Base-by-base conservation (phyloP, 495 filamentous ascomycete genomes). In the Penicillium goetzii region DNA sequence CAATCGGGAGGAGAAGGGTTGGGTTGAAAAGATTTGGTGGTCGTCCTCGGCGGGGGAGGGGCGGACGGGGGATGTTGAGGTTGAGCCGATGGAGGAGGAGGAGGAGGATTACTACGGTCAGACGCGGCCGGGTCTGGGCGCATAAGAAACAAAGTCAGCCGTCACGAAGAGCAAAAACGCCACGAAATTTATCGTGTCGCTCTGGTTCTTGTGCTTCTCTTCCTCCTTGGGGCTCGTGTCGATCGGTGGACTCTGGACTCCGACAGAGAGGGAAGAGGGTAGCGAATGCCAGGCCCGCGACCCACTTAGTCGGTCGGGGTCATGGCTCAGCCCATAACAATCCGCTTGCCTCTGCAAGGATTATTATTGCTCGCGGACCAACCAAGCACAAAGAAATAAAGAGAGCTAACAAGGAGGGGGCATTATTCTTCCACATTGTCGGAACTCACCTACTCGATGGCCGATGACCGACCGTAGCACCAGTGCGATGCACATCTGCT, bases 401-500 rank as follows among this genome's bases (percentile, higher is more conserved):
- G 17, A 30, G n/a, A 34, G 30, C 32, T 36, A 26, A 56, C 3
- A n/a, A 56, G 26, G 2, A 38, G 32, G 34, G 9, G 28, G n/a
- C n/a, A n/a, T 4, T 21, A 32, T 47, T 23, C 11, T 7, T 30
- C 19, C 12, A 45, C 11, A 33, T 2, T 33, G 12, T 51, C 52
- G 19, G 26, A 54, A 83, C 90, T 85, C 74, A 93, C 90, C 88
- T 78, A 81, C 83, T 72, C 81, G 81, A 64, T 76, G 78, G 12
- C 83, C 74, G 67, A 93, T 84, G 32, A 94, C 85, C 5, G 85
- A 85, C 55, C 86, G 82, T 54, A 97, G 74, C 54, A 96, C 90
- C 28, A 90, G 78, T 14, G 88, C 89, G 30, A 98, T 83, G 68
- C 91, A 92, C 74, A 88, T 86, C 71, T 90, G 89, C 60, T 92